Conservation (phyloP, 331 rosid species). For the Dryas integrifolia region DNA sequence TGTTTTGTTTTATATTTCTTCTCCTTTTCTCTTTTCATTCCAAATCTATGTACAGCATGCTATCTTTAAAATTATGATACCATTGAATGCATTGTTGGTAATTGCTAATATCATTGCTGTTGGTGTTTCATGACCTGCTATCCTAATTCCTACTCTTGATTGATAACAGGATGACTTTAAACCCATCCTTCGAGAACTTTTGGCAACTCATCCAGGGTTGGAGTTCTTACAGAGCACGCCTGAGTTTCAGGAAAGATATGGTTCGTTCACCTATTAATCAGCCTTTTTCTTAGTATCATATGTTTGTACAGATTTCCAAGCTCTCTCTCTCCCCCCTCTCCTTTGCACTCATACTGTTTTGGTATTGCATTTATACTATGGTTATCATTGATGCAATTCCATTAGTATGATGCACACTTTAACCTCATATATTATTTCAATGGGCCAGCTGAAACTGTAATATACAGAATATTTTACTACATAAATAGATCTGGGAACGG, state of each 20-base stretch:
- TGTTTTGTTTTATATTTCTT: conserved; percentile 7
- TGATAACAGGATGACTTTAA: conserved; percentile 84
- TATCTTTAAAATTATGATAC: conserved; percentile 7
- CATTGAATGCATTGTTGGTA: conserved; percentile 1
- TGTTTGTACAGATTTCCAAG: background rate
- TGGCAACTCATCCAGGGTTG: conserved; percentile 95
- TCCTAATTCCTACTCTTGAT: conserved; percentile 25
- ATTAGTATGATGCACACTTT: conserved; percentile 19
- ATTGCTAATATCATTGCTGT: background rate
- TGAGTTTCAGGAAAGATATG: conserved; percentile 99
- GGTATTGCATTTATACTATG: background rate
- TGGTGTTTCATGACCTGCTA: conserved; percentile 14
- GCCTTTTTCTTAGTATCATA: conserved; percentile 1
- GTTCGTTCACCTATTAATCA: conserved; percentile 39
- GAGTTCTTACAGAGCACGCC: conserved; percentile 98
- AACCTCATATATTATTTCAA: conserved; percentile 35
- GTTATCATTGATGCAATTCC: conserved; percentile 6
- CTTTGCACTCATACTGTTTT: background rate
- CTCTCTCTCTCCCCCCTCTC: background rate
- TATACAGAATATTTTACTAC: conserved; percentile 96
- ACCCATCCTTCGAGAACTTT: conserved; percentile 88
- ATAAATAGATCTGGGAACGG: conserved; percentile 90
- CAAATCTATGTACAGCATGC: background rate
- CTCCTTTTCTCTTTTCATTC: background rate
- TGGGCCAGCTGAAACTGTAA: conserved; percentile 97